These are phyloP conservation scores for Kurtzmaniella quercitrusa DNA, from an alignment of 1,139 yeast genomes.

Conservation along the genomic window DNA sequence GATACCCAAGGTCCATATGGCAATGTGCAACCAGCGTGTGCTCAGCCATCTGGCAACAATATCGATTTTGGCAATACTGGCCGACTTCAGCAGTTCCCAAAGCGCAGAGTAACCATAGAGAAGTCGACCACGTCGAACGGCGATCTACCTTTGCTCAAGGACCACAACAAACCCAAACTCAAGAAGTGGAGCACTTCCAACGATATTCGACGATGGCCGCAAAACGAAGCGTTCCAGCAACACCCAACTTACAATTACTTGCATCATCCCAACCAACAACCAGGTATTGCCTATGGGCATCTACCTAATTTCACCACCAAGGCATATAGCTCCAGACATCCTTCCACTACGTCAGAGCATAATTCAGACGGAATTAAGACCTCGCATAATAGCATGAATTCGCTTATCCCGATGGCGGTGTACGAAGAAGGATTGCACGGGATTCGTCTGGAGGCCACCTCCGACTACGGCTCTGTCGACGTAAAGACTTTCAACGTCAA, in stretches of 20 bases:
- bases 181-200: background rate
- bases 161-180: background rate
- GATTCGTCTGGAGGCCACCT: slow-evolving; percentile 21
- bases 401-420: slow-evolving; percentile 14
- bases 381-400: slow-evolving; percentile 17
- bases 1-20: too few relatives aligned
- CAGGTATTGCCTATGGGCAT: background rate
- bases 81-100: background rate
- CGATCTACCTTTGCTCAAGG: background rate
- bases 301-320: background rate
- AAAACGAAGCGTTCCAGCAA: slow-evolving; percentile 2
- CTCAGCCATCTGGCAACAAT: background rate
- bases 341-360: slow-evolving; percentile 2
- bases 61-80: background rate
- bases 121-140: background rate
- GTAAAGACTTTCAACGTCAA: background rate
- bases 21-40: background rate
- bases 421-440: slow-evolving; percentile 13
- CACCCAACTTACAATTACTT: background rate
- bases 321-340: background rate
- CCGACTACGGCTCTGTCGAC: slow-evolving; percentile 19
- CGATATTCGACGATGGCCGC: background rate
- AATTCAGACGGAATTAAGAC: slow-evolving; percentile 5
- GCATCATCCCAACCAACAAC: background rate
- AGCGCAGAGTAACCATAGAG: background rate